Percentiles rank a stretch among this genome's conserved stretches.
Conservation (phyloP, 1,139 yeast genomes). For the Yamadazyma trypodendri region DNA sequence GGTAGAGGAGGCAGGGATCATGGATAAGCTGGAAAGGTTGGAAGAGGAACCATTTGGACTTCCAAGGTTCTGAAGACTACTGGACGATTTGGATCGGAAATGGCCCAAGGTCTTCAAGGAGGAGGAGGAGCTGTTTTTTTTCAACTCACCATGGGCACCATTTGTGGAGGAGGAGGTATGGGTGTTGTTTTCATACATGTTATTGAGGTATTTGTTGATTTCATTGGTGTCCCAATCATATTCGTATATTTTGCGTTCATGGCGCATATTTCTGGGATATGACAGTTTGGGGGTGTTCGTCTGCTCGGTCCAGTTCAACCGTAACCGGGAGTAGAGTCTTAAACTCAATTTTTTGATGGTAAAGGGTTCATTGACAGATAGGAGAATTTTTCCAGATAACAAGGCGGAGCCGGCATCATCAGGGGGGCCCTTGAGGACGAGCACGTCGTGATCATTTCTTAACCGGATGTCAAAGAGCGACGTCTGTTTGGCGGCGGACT, state of each 20-base stretch:
- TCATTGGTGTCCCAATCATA: slow-evolving; percentile 75
- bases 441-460: slow-evolving; percentile 74
- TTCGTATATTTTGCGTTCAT: slow-evolving; percentile 68
- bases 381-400: slow-evolving; percentile 72
- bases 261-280: slow-evolving; percentile 51
- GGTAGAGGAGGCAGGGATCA: slow-evolving; percentile 4
- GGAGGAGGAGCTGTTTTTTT: slow-evolving; percentile 30
- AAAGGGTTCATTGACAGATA: slow-evolving; percentile 76
- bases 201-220: slow-evolving; percentile 31
- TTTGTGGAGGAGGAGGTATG: slow-evolving; percentile 2
- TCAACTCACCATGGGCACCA: slow-evolving; percentile 13
- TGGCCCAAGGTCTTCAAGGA: slow-evolving; percentile 33
- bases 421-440: slow-evolving; percentile 75
- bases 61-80: slow-evolving; percentile 20
- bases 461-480: slow-evolving; percentile 63
- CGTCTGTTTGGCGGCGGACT: slow-evolving; percentile 25
- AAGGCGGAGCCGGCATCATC: slow-evolving; percentile 77
- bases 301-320: slow-evolving; percentile 57
- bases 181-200: slow-evolving; percentile 29
- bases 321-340: slow-evolving; percentile 62
- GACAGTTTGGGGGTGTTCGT: slow-evolving; percentile 46
- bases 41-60: slow-evolving; percentile 16
- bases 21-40: slow-evolving; percentile 13
- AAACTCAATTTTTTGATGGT: slow-evolving; percentile 62
- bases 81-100: slow-evolving; percentile 33